Evolutionary conservation across 2,329 filamentous ascomycete species (phyloP).

Genomic region (Colletotrichum noveboracense): DNA sequence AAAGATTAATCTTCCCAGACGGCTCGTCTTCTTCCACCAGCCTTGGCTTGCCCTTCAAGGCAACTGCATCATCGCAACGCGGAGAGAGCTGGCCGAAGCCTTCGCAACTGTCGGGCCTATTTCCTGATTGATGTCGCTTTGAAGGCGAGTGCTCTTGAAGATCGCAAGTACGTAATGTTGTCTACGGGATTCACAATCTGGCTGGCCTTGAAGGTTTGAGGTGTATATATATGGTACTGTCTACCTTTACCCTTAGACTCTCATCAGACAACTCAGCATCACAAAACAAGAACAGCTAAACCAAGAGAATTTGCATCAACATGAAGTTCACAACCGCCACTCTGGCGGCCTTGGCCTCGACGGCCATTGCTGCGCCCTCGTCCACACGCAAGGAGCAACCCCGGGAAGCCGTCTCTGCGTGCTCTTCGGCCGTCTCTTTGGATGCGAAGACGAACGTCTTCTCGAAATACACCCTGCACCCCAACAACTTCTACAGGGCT

Average conservation of each 20-base stretch:
- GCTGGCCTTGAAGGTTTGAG: background rate
- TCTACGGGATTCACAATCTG: background rate
- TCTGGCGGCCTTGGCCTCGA: constrained; percentile 38
- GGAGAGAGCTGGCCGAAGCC: constrained; percentile 33
- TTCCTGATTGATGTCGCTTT: constrained; percentile 35
- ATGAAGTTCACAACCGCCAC: constrained; percentile 43
- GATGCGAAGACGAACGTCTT: constrained; percentile 43
- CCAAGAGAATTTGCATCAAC: constrained; percentile 16
- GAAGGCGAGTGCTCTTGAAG: background rate
- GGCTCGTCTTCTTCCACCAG: background rate
- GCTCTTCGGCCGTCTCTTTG: constrained; percentile 39
- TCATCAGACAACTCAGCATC: background rate
- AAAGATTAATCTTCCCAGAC: background rate
- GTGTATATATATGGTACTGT: background rate
- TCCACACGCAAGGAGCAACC: constrained; percentile 30
- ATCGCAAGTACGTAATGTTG: background rate
- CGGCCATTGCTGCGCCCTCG: constrained; percentile 37
- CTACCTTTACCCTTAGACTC: too few species aligned
- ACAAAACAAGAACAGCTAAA: background rate
- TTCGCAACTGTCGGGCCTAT: constrained; percentile 33
- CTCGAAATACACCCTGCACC: constrained; percentile 42
- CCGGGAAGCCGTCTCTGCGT: constrained; percentile 32
- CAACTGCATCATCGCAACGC: constrained; percentile 21
- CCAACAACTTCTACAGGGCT: constrained; percentile 39
- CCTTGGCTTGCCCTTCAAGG: background rate